These are phyloP conservation scores for Aureobasidium namibiae DNA, from an alignment of 2,329 filamentous ascomycete species.

Conservation along the genomic window DNA sequence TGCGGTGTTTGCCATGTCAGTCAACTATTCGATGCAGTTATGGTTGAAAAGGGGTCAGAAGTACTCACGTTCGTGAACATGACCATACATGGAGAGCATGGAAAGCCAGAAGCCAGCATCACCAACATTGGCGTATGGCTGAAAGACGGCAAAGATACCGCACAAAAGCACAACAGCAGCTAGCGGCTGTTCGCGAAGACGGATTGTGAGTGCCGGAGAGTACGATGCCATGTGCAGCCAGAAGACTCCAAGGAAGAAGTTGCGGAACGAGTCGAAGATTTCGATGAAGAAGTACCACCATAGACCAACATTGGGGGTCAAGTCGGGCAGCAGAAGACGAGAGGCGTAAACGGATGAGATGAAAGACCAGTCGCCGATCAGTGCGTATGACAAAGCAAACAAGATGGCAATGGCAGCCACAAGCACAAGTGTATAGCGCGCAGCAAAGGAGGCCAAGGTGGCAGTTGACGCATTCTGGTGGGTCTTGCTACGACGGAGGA, in stretches of 20 bases:
- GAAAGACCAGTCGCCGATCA: constrained; percentile 83
- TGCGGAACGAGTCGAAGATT: constrained; percentile 96
- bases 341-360: constrained; percentile 84
- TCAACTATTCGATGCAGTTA: too few species aligned
- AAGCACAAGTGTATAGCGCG: constrained; percentile 50
- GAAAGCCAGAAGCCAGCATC: constrained; percentile 83
- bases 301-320: constrained; percentile 88
- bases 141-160: constrained; percentile 90
- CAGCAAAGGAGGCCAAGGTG: constrained; percentile 19
- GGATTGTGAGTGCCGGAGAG: constrained; percentile 74
- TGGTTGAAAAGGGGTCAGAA: neutral
- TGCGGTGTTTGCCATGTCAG: constrained; percentile 23
- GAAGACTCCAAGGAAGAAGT: constrained; percentile 96
- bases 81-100: constrained; percentile 76
- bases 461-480: neutral
- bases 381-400: constrained; percentile 61
- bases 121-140: constrained; percentile 89
- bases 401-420: constrained; percentile 50
- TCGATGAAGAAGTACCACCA: constrained; percentile 99
- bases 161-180: constrained; percentile 77
- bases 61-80: constrained; percentile 70
- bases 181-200: constrained; percentile 75
- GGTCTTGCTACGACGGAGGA: constrained; percentile 12
- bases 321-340: constrained; percentile 79
- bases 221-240: constrained; percentile 93